These are phyloP conservation scores for Yamadazyma taylorii DNA, from an alignment of 1,139 yeast genomes.

Conservation along the genomic window DNA sequence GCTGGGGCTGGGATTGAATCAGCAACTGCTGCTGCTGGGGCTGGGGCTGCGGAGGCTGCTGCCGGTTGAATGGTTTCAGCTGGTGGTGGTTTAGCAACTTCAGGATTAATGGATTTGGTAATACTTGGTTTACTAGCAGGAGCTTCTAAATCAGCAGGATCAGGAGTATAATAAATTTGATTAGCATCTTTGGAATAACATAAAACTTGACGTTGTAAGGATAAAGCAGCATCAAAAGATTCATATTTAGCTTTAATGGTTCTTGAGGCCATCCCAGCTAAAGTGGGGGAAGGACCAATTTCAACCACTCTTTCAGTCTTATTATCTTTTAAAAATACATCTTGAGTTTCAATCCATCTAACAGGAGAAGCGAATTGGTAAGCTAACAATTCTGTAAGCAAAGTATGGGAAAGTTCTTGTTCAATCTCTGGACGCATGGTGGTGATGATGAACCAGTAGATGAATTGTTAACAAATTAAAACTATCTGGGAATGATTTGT, in stretches of 20 bases:
- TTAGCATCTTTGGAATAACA: conserved; percentile 95
- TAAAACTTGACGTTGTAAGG: conserved; percentile 93
- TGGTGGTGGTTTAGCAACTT: conserved; percentile 3
- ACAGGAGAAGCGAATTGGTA: conserved; percentile 99
- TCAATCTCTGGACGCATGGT: conserved; percentile 94
- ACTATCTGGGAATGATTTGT: not conserved
- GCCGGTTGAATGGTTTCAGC: conserved; percentile 19
- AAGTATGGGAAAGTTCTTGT: conserved; percentile 94
- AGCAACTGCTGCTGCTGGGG: conserved; percentile 49
- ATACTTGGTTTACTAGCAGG: conserved; percentile 36
- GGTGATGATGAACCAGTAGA: too few relatives aligned
- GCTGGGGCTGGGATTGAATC: conserved; percentile 55
- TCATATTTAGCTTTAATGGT: conserved; percentile 96
- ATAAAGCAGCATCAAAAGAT: conserved; percentile 95
- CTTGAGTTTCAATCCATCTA: conserved; percentile 99
- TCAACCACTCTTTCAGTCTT: conserved; percentile 97
- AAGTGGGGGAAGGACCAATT: conserved; percentile 98
- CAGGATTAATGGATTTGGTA: conserved; percentile 13
- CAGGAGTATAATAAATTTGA: conserved; percentile 95
- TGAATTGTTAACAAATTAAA: too few relatives aligned
- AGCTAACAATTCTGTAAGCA: conserved; percentile 92
- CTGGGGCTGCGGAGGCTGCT: conserved; percentile 40
- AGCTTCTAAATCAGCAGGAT: conserved; percentile 59
- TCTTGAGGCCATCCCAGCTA: conserved; percentile 98
- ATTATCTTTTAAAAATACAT: conserved; percentile 89